Base-by-base conservation (phyloP, 257 asterid genomes). In the Solanum infundibuliforme region DNA sequence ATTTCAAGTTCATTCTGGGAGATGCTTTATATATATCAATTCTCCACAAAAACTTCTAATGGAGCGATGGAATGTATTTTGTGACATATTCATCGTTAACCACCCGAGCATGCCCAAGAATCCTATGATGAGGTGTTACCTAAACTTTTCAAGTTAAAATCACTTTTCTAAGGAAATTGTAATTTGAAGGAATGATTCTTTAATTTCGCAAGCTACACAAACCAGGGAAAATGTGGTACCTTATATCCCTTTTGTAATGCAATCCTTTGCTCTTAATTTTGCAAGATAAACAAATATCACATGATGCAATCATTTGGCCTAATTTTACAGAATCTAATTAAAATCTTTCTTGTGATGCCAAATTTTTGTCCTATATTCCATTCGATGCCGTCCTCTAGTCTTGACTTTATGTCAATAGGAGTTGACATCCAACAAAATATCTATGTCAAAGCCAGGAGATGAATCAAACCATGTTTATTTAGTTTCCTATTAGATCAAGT, bases 1-100 rank as follows among this genome's bases (percentile, higher is more conserved):
- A 27, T 68, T 68, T 68, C 75, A 68, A 12, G 75, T 58, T 14
- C 18, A 14, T 36, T 21, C 12, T 39, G 16, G 5, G 20, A 71
- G 13, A 60, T 62, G n/a, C 74, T 74, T 52, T n/a, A 75, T 14
- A 75, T 14, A 7, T 32, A 55, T 12, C 18, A 62, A 46, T 7
- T 65, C 91, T 25, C 88, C 92, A 4, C 89, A 88, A 12, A 94
- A 93, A 60, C 88, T 92, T 85, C 90, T 94, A 55, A 8, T 81
- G 1, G 93, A 91, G 38, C 91, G 92, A 94, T 91, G 95, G 95
- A 75, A 89, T 66, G 10, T 90, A 43, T 92, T 94, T 13, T 92
- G 93, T 91, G 94, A 92, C 3, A 9, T 85, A 12, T 90, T 74
- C 86, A 35, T 41, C 69, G 43, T 84, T 27, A 86, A 32, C 60